Base-by-base conservation (phyloP, 306 rosid species). In the Ziziphus jujuba region DNA sequence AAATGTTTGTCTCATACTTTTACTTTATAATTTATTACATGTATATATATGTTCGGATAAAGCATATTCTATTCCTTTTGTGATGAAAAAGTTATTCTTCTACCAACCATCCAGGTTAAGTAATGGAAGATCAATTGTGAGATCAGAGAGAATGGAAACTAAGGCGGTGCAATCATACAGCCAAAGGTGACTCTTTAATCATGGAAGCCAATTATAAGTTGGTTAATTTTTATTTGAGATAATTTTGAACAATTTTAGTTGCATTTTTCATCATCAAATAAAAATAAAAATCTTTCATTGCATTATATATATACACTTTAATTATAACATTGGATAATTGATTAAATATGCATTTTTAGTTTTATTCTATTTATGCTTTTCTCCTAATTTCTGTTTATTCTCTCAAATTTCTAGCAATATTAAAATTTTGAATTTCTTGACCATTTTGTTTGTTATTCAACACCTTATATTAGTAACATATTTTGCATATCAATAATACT, bases 91-190 rank as follows among this genome's bases (percentile, higher is more conserved):
- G 5, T 47, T 38, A 21, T 49, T 38, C 51, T 63, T 52, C 49
- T 67, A 76, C 53, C 60, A 75, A 53, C 56, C 56, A 45, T 79
- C 45, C 69, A 92, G 98, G 87, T 79, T 87, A 70, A 76, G 81
- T 71, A 79, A 63, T 82, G 96, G 96, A 56, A 73, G 69, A 48
- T 87, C 89, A 67, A 71, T 92, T 79, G 85, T 92, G 58, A 81
- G 89, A 78, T 86, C 97, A 28, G 98, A 92, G 82, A 84, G 85
- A 87, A 73, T 87, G 88, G 97, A 92, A 78, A 71, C 65, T 73
- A 78, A 70, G 71, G 78, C 72, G 66, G 56, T 54, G 73, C 87
- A 92, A 70, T 67, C 85, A 40, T 70, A 82, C 78, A 76, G 77
- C 61, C 91, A 84, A 70, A 90, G 98, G 98, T 92, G 81, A 77